Conservation (phyloP, 2,329 filamentous ascomycete genomes). For the Paracorniculantispora psalliotae region DNA sequence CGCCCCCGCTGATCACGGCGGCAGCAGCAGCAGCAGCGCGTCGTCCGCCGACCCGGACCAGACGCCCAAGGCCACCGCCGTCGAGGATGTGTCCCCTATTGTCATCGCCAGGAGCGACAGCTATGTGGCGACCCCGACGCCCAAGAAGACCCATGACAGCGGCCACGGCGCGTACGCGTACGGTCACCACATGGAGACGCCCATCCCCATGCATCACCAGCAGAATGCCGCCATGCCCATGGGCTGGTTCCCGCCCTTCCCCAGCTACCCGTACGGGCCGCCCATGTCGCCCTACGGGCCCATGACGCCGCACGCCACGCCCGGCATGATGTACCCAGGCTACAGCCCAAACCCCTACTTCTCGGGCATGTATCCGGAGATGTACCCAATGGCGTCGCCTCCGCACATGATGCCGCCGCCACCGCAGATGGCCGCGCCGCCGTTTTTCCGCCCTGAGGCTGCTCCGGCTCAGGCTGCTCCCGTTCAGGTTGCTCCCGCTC, state of each 20-base stretch:
- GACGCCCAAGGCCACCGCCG: neutral
- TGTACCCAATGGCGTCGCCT: slow-evolving; percentile 17
- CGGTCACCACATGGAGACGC: slow-evolving; percentile 12
- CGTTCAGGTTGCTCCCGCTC: neutral
- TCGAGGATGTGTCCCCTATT: neutral
- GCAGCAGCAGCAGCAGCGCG: too few species aligned
- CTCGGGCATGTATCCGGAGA: slow-evolving; percentile 18
- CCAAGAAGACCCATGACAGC: slow-evolving; percentile 2
- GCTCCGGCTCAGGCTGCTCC: neutral
- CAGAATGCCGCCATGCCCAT: slow-evolving; percentile 12
- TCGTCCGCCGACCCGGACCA: neutral
- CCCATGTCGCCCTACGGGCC: slow-evolving; percentile 15
- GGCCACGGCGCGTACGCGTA: neutral
- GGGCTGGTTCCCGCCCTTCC: slow-evolving; percentile 19
- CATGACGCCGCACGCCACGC: slow-evolving; percentile 19
- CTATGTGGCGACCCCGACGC: slow-evolving; percentile 3
- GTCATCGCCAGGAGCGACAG: neutral
- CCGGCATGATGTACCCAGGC: slow-evolving; percentile 19
- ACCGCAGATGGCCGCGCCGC: neutral
- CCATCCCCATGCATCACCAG: neutral
- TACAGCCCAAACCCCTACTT: slow-evolving; percentile 20
- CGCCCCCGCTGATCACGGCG: too few species aligned
- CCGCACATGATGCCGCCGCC: slow-evolving; percentile 20
- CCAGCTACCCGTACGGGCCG: slow-evolving; percentile 11
- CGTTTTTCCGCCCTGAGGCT: neutral